Evolutionary conservation across 192 early-diverging fungal species (phyloP).

Genomic region (Spinellus fusiger): DNA sequence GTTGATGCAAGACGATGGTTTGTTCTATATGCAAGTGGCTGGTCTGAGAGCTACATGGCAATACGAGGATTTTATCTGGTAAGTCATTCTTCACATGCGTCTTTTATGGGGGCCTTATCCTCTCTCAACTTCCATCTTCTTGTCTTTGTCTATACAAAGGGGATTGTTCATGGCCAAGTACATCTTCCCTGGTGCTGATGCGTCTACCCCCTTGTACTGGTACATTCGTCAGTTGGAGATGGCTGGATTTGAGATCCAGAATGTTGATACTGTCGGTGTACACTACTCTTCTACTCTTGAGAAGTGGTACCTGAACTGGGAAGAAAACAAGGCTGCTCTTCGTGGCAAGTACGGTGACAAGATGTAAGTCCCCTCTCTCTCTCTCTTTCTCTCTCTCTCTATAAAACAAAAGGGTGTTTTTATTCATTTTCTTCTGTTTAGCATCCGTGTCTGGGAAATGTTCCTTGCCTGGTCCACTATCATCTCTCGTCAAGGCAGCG

Average conservation of each 20-base stretch:
- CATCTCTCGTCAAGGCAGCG: constrained; percentile 91
- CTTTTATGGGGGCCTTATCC: too few relatives aligned
- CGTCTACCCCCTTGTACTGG: constrained; percentile 95
- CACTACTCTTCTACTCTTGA: constrained; percentile 96
- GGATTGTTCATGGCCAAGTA: constrained; percentile 99
- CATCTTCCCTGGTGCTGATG: constrained; percentile 97
- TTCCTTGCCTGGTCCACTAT: constrained; percentile 98
- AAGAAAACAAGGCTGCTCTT: constrained; percentile 85
- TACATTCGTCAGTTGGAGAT: constrained; percentile 88
- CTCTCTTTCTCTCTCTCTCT: too few relatives aligned
- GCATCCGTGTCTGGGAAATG: constrained; percentile 89
- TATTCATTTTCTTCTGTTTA: constrained; percentile 3
- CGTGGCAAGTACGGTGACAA: constrained; percentile 80
- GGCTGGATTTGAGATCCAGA: constrained; percentile 90
- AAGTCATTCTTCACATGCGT: too few relatives aligned
- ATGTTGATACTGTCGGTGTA: constrained; percentile 86
- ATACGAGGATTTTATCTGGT: constrained; percentile 62
- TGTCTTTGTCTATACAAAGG: constrained; percentile 32
- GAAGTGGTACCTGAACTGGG: constrained; percentile 98
- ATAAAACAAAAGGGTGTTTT: constrained; percentile 4
- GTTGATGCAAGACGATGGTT: constrained; percentile 94
- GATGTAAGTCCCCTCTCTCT: constrained; percentile 47
- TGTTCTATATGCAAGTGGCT: constrained; percentile 98
- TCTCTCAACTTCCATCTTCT: neutral
- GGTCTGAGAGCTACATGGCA: constrained; percentile 75